A percentile compares a stretch with the other conserved stretches of the same genome.
Evolutionary conservation across 2,329 filamentous ascomycete genomes (phyloP).

Genomic region (Golovinomyces cichoracearum): DNA sequence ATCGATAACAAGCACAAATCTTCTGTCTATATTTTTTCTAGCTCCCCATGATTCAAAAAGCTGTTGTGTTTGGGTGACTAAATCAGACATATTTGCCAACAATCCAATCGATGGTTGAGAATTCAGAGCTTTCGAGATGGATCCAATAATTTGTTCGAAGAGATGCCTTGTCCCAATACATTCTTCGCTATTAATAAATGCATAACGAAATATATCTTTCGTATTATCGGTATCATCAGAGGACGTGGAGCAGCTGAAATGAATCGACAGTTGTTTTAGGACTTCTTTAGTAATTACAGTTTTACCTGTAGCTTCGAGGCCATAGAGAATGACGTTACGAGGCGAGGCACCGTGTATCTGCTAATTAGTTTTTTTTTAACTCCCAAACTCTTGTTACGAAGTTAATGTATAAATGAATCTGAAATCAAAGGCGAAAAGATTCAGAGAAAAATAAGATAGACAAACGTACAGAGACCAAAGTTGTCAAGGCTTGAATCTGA

Average conservation of each 20-base stretch:
- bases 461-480: conserved; percentile 20
- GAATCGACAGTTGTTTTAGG: conserved; percentile 22
- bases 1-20: conserved; percentile 68
- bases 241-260: conserved; percentile 30
- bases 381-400: no score
- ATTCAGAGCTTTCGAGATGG: conserved; percentile 28
- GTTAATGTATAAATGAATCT: no score
- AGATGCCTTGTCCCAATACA: conserved; percentile 58
- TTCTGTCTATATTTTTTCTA: conserved; percentile 13
- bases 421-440: no score
- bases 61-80: conserved; percentile 45
- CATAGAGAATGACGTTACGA: conserved; percentile 49
- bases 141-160: conserved; percentile 41
- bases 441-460: conserved; percentile 5
- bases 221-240: conserved; percentile 17
- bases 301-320: conserved; percentile 70
- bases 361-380: not conserved
- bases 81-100: conserved; percentile 45
- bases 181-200: conserved; percentile 42
- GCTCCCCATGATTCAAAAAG: conserved; percentile 21
- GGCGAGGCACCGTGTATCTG: conserved; percentile 6
- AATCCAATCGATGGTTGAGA: conserved; percentile 30
- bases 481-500: conserved; percentile 32
- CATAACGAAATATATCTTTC: conserved; percentile 22
- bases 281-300: conserved; percentile 40